These are phyloP conservation scores for Diospyros lotus DNA, from an alignment of 148 eudicot genomes.

Conservation along the genomic window DNA sequence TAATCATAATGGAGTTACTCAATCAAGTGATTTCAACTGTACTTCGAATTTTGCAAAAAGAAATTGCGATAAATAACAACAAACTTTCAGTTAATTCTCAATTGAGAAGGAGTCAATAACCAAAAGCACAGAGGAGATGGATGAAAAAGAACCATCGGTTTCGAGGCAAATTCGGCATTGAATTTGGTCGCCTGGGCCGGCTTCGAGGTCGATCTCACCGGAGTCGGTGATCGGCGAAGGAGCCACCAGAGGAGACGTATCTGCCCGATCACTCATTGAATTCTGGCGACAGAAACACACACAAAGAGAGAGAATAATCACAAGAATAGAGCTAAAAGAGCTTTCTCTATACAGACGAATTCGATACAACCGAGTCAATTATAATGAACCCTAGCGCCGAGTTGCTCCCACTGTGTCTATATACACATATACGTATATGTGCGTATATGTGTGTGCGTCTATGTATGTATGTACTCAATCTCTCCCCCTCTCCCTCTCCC, in stretches of 20 bases:
- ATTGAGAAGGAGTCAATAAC: neutral
- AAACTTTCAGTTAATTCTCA: neutral
- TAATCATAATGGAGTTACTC: neutral
- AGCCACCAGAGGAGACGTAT: constrained; percentile 57
- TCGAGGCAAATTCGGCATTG: constrained; percentile 98
- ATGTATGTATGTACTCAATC: neutral
- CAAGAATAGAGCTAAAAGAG: neutral
- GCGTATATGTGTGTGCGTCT: too few species aligned
- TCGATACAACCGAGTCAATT: neutral
- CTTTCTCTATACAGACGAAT: neutral
- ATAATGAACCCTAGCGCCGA: neutral
- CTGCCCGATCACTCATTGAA: constrained; percentile 55
- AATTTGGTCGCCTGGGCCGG: constrained; percentile 83
- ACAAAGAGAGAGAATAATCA: neutral
- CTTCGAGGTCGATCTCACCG: constrained; percentile 71
- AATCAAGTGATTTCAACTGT: too few species aligned
- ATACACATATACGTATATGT: too few species aligned
- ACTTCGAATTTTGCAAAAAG: neutral
- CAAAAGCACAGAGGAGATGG: neutral
- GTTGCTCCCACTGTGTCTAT: neutral
- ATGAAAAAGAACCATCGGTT: constrained; percentile 56
- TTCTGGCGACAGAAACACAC: constrained; percentile 6
- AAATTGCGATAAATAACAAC: neutral
- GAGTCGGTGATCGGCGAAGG: constrained; percentile 41
- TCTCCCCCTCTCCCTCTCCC: neutral